Conservation (phyloP, 768 basidiomycete genomes). For the Suillus weaverae region DNA sequence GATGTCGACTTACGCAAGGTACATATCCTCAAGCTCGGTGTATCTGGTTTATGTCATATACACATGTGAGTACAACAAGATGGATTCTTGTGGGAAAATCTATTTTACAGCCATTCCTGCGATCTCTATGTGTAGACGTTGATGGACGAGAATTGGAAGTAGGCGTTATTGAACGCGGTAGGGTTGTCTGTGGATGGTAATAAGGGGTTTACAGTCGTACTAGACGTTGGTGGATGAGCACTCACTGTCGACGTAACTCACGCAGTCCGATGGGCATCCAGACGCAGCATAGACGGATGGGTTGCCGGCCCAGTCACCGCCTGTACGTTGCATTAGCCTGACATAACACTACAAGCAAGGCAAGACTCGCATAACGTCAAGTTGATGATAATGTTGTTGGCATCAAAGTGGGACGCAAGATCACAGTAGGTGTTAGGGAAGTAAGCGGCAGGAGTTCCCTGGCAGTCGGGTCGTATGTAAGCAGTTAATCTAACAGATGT, state of each 20-base stretch:
- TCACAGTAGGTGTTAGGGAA: constrained; percentile 43
- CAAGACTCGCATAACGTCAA: constrained; percentile 32
- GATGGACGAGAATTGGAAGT: constrained; percentile 41
- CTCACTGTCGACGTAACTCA: constrained; percentile 32
- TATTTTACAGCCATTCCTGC: neutral
- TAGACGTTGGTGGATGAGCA: neutral
- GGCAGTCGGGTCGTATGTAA: neutral
- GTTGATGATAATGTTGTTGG: constrained; percentile 36
- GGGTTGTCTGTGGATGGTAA: constrained; percentile 33
- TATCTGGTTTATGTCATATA: neutral
- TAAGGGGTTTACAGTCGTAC: neutral
- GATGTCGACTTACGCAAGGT: neutral
- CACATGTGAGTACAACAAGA: neutral
- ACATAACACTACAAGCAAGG: neutral
- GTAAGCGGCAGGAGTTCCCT: constrained; percentile 36
- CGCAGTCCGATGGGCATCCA: constrained; percentile 32
- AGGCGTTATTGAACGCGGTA: constrained; percentile 40
- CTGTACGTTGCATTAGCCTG: constrained; percentile 13
- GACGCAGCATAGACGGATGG: constrained; percentile 26
- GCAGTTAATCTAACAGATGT: neutral
- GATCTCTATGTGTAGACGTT: constrained; percentile 33
- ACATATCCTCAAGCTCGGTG: neutral
- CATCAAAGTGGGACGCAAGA: constrained; percentile 35
- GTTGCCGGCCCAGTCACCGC: constrained; percentile 32
- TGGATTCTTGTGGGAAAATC: neutral